Conservation (phyloP, 225 moss, liverwort and hornwort genomes). For the Takakia lepidozioides region DNA sequence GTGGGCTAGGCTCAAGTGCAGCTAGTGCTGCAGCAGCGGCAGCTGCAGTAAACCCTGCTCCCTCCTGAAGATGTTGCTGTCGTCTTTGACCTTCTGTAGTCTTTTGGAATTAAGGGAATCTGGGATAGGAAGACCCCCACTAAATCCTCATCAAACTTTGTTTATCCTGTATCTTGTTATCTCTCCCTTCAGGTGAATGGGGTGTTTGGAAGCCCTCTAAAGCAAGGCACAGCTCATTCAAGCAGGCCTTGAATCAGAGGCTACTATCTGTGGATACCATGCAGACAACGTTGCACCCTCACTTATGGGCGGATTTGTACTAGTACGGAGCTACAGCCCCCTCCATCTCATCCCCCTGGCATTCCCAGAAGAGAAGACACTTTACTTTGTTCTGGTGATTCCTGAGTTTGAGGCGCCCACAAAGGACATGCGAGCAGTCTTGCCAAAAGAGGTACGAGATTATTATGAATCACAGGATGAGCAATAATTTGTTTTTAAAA, state of each 20-base stretch:
- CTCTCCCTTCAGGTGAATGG: conserved; percentile 68
- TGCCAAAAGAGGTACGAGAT: conserved; percentile 66
- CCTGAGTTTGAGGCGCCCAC: conserved; percentile 98
- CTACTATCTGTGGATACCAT: conserved; percentile 93
- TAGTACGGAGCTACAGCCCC: conserved; percentile 87
- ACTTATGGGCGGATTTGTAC: conserved; percentile 91
- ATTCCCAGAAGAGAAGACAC: conserved; percentile 52
- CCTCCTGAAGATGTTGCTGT: too few relatives aligned
- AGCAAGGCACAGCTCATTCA: conserved; percentile 86
- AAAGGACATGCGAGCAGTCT: conserved; percentile 88
- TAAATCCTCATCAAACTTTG: too few relatives aligned
- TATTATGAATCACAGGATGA: too few relatives aligned
- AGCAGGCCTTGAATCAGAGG: conserved; percentile 92
- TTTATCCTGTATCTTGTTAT: conserved; percentile 13
- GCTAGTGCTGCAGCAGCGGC: conserved; percentile 98
- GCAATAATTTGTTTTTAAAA: not conserved
- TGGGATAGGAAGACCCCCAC: too few relatives aligned
- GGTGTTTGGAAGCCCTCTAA: conserved; percentile 74
- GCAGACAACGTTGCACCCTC: conserved; percentile 97
- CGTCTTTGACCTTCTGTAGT: too few relatives aligned
- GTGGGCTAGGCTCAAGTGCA: conserved; percentile 97
- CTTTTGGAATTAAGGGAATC: too few relatives aligned
- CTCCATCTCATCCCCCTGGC: conserved; percentile 78
- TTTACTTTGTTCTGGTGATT: conserved; percentile 85
- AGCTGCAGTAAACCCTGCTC: conserved; percentile 53